Base-by-base conservation (phyloP, 305 asterid genomes). In the Stenogyne calaminthoides region DNA sequence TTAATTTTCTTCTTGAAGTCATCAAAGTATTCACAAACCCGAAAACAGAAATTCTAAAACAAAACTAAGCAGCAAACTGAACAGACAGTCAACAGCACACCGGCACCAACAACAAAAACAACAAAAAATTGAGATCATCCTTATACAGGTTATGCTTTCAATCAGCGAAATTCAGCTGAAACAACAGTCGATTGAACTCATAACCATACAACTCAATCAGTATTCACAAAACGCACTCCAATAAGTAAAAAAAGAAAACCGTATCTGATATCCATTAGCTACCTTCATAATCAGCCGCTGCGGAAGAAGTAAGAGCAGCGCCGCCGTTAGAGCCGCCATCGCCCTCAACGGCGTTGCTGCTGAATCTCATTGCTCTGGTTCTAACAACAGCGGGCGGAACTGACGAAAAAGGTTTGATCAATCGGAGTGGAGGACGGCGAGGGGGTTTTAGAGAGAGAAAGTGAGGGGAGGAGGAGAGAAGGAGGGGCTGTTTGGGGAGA, bases 341-440 rank as follows among this genome's bases (percentile, higher is more conserved):
- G 76, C 70, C 81, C 81, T 89, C 96, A 20, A 76, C 81, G 65
- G 91, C 89, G 79, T 76, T 76, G 77, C 34, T 66, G 71, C 80
- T 75, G 71, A 86, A 77, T 70, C 83, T 78, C 84, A 79, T 82
- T 12, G 82, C 32, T 67, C 65, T 78, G 37, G 72, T 57, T 56
- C 83, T 19, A 11, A 37, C 69, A 12, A 22, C 72, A 76, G 82
- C 69, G 42, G 72, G 32, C 11, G 77, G 15, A 74, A 60, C 2
- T 9, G 77, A 49, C 9, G 80, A 84, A 22, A 49, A 65, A 34
- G 77, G 74, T 40, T 67, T 78, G 71, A 66, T 63, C 65, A 79
- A 11, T 5, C 71, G 74, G 42, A 71, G 9, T 2, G 84, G 83
- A 44, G 67, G 74, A 54, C 69, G 78, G 61, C 10, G 69, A 2